Base-by-base conservation (phyloP, 257 asterid genomes). In the Scutellaria galericulata region DNA sequence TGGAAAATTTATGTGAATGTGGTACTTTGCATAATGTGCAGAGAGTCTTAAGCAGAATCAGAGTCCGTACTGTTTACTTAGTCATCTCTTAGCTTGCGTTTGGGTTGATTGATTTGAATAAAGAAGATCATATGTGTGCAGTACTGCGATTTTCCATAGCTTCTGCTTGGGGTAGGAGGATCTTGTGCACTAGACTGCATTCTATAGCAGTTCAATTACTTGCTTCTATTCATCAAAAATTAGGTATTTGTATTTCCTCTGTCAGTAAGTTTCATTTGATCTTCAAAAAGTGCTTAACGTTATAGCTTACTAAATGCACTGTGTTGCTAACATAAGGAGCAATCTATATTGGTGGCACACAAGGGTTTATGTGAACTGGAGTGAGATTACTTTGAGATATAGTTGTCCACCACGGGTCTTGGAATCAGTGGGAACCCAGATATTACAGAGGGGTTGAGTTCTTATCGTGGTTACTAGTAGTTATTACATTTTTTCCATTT, bases 201-300 rank as follows among this genome's bases (percentile, higher is more conserved):
- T 31, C 24, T 40, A 0, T 40, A 9, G 50, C 47, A 14, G 31
- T 51, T 42, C 18, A 74, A 5, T 13, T 69, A 45, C 22, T 39
- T 66, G 68, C 58, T 73, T 18, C 66, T 47, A 61, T 54, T 62
- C 47, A 7, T 53, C 54, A 35, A 31, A 31, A 35, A 69, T 68
- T 5, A 54, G 14, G 54, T 11, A 20, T 31, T 31, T 31, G 2
- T 31, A 31, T 31, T 31, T 31, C 37, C 37, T 31, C 37, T 64
- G 40, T 41, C 71, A 9, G 6, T 27, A 40, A 14, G 18, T 31
- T 62, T 18, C 52, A 7, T 10, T 37, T 72, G 44, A 11, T 47
- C 64, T 64, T 65, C 2, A 24, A 47, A 70, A 44, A 14, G 27
- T 45, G 40, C 46, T 60, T 73, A 27, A 9, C 54, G 22, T 3